phyloP scores from a whole-genome alignment of 2,329 filamentous ascomycete genomes.

The Triangularia setosa region DNA sequence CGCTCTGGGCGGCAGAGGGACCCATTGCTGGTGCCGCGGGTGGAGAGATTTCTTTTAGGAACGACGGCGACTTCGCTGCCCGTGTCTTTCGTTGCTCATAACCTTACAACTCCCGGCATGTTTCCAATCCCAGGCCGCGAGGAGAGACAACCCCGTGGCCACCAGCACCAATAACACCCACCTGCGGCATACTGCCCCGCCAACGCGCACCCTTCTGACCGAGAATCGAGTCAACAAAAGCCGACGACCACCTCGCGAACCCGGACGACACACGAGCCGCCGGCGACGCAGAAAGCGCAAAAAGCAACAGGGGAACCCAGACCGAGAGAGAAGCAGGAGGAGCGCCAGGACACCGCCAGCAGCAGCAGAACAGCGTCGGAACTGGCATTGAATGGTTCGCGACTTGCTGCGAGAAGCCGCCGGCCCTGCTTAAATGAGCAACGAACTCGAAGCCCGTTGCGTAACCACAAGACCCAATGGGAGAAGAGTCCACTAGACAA shows the following conservation, averaged over 20 bases:
- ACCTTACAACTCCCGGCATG: slow-evolving; percentile 14
- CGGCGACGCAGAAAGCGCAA: not conserved
- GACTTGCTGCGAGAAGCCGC: slow-evolving; percentile 40
- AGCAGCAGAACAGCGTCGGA: slow-evolving; percentile 23
- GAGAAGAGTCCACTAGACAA: slow-evolving; percentile 34
- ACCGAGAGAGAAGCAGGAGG: not conserved
- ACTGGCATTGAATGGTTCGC: slow-evolving; percentile 30
- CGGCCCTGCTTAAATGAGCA: slow-evolving; percentile 38
- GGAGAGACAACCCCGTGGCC: not conserved
- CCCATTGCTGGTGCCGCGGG: not conserved
- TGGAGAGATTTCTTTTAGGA: slow-evolving; percentile 21
- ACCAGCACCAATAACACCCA: slow-evolving; percentile 1
- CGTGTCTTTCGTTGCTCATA: not conserved
- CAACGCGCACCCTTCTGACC: not conserved
- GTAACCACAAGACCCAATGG: slow-evolving; percentile 44
- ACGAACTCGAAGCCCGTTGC: slow-evolving; percentile 41
- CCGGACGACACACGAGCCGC: not conserved
- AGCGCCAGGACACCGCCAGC: not conserved
- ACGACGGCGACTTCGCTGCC: slow-evolving; percentile 9
- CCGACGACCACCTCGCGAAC: not conserved
- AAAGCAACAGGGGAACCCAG: not conserved
- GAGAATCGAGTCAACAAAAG: not conserved
- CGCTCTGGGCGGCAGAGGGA: slow-evolving; percentile 5
- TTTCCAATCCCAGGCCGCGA: slow-evolving; percentile 8
- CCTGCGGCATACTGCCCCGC: not conserved